Base-by-base conservation (phyloP, 805 yeast genomes). In the Ogataea corticis region DNA sequence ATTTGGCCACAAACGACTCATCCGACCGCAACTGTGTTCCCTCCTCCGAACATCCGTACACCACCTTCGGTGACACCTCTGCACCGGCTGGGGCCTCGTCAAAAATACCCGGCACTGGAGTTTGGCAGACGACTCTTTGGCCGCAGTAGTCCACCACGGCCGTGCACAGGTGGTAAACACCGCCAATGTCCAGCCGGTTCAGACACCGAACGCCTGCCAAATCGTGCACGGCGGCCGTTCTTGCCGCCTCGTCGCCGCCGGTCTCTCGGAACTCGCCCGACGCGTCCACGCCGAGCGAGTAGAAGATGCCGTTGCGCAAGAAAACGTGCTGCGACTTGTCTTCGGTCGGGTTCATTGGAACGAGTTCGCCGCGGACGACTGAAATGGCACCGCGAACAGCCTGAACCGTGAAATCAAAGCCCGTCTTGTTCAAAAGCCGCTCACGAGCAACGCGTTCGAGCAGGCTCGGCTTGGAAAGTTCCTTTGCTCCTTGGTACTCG, bases 81-180 rank as follows among this genome's bases (percentile, higher is more conserved):
- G 66, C 64, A 23, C 71, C 68, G 31, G 68, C 76, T 7, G 31
- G 14, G 13, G 31, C 31, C 31, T 28, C 31, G 31, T n/a, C 31
- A 28, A 86, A 83, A 45, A 86, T 80, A 48, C 98, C 98, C 13
- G 99, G 99, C 35, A 92, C 96, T 11, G 97, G 96, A 12, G 96
- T 87, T 70, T 92, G 98, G 64, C 96, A 88, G 31, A 92, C 76
- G 30, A 92, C 73, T 65, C 98, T 79, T 58, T 81, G 84, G 50
- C 98, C 99, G 60, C 87, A 82, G 68, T 80, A 92, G 66, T 92
- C 98, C 45, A 92, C 87, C 47, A 90, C 76, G n/a, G 91, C 76
- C 3, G 97, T 87, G 56, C 87, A 79, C 48, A 92, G 72, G 41
- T 85, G 83, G 58, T 81, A 79, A 32, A 90, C 72, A 36, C 83